Percentiles rank a stretch among this genome's conserved stretches.
Conservation (phyloP, 1,139 yeast species). For the Saccharomyces uvarum region DNA sequence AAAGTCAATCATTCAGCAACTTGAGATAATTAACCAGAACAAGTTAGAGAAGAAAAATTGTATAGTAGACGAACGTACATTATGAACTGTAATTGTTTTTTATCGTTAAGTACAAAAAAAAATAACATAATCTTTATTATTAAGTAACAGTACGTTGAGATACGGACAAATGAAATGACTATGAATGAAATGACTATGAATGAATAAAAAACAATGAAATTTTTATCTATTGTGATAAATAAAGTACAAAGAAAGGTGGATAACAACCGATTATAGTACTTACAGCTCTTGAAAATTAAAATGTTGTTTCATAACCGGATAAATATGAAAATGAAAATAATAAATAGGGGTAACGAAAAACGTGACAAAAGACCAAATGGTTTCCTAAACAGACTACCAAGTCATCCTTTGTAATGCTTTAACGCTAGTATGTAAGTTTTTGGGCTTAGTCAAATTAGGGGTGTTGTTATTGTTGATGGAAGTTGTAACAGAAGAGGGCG, state of each 20-base stretch:
- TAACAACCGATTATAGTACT: slow-evolving; percentile 1
- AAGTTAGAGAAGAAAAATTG: neutral
- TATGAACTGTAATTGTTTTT: neutral
- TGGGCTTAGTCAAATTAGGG: slow-evolving; percentile 6
- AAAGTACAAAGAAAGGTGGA: neutral
- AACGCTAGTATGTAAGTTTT: slow-evolving; percentile 27
- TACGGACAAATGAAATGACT: neutral
- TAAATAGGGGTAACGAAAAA: neutral
- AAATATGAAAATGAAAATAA: slow-evolving; percentile 5
- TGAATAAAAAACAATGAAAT: neutral
- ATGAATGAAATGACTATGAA: neutral
- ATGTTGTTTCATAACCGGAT: neutral
- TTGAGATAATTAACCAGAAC: neutral
- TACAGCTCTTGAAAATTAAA: neutral
- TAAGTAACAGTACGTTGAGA: neutral
- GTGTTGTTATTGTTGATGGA: neutral
- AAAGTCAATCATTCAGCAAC: slow-evolving; percentile 1
- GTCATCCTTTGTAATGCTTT: slow-evolving; percentile 27
- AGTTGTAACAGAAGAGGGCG: neutral
- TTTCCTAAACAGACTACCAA: slow-evolving; percentile 34
- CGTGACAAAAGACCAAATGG: neutral
- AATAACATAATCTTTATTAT: no score
- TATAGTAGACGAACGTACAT: neutral
- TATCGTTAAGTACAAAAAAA: no score
- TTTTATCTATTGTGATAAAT: neutral